Percentiles rank a stretch among this genome's conserved stretches.
Evolutionary conservation across 2,329 filamentous ascomycete genomes (phyloP).

Genomic region (Didymella pomorum): DNA sequence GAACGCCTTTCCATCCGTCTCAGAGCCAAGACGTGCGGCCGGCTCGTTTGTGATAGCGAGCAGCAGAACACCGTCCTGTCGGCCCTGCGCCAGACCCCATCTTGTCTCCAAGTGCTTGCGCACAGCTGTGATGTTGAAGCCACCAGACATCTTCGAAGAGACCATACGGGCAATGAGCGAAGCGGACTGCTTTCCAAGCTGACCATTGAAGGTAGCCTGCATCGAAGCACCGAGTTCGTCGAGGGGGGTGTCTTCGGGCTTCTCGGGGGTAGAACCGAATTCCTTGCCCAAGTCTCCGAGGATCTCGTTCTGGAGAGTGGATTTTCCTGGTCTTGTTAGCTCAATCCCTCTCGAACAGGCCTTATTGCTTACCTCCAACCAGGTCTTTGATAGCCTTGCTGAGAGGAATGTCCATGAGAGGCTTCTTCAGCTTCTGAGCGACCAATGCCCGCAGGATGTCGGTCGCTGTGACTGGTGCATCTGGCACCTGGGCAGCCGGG

Average conservation of each 20-base stretch:
- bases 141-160: slow-evolving; percentile 99
- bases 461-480: slow-evolving; percentile 85
- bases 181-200: slow-evolving; percentile 94
- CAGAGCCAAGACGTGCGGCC: slow-evolving; percentile 83
- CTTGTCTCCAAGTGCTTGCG: slow-evolving; percentile 94
- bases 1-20: slow-evolving; percentile 90
- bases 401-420: slow-evolving; percentile 83
- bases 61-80: slow-evolving; percentile 90
- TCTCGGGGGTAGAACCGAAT: slow-evolving; percentile 97
- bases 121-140: slow-evolving; percentile 97
- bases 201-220: slow-evolving; percentile 98
- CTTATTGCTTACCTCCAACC: slow-evolving; percentile 75
- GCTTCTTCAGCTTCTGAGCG: slow-evolving; percentile 98
- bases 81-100: slow-evolving; percentile 86
- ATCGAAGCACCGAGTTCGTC: slow-evolving; percentile 95
- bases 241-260: slow-evolving; percentile 95
- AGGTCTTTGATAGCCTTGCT: slow-evolving; percentile 98
- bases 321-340: slow-evolving; percentile 74
- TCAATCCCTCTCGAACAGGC: neutral
- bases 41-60: slow-evolving; percentile 94
- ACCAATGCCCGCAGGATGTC: slow-evolving; percentile 90
- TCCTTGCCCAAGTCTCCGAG: slow-evolving; percentile 97
- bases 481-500: slow-evolving; percentile 84
- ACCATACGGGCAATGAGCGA: slow-evolving; percentile 93
- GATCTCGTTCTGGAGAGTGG: slow-evolving; percentile 98